Evolutionary conservation across 345 rosid species (phyloP).

Genomic region (Arabis hirsuta): DNA sequence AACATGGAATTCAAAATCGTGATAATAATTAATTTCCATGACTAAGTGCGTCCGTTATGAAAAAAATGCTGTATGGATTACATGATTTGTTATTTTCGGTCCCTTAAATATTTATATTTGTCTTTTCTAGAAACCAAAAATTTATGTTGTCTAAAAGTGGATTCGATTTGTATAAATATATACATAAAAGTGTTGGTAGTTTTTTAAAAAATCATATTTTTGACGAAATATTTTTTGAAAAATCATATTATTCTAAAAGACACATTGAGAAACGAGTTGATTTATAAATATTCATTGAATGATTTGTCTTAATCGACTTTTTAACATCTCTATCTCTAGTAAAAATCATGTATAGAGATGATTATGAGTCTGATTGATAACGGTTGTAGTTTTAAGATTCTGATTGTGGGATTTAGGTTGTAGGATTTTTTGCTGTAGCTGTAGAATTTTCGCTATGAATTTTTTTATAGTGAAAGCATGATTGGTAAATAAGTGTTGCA

Average conservation of each 20-base stretch:
- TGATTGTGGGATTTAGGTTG: too few species aligned
- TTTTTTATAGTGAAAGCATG: too few species aligned
- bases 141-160: neutral
- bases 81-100: neutral
- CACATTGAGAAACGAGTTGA: neutral
- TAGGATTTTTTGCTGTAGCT: too few species aligned
- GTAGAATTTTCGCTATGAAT: too few species aligned
- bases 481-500: too few species aligned
- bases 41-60: constrained; percentile 22
- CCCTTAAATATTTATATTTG: neutral
- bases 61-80: neutral
- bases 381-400: too few species aligned
- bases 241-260: too few species aligned
- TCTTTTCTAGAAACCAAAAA: neutral
- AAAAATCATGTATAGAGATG: neutral
- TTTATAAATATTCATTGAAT: neutral
- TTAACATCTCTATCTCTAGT: too few species aligned
- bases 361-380: neutral
- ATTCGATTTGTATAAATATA: neutral
- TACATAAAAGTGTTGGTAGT: too few species aligned
- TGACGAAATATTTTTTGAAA: too few species aligned
- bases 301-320: neutral
- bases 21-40: neutral
- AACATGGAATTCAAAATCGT: constrained; percentile 24
- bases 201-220: too few species aligned